These are phyloP conservation scores for Neonectria sp. DNA, from an alignment of 2,329 filamentous ascomycete species.

Conservation along the genomic window DNA sequence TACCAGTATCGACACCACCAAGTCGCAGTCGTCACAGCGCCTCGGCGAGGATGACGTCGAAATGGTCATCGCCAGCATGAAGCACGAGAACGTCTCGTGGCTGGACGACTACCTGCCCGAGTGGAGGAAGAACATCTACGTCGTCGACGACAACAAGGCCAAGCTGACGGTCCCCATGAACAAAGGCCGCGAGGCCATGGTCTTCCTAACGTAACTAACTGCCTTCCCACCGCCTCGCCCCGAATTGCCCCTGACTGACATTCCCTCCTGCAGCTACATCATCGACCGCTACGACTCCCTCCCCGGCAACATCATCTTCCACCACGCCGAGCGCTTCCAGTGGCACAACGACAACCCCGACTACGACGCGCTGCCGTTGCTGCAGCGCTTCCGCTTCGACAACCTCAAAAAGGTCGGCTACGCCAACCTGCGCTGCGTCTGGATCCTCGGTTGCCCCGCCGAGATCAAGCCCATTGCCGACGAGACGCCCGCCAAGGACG, in stretches of 20 bases:
- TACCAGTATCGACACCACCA: conserved; percentile 29
- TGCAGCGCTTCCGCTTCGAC: conserved; percentile 63
- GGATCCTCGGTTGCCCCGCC: conserved; percentile 68
- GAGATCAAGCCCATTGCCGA: conserved; percentile 61
- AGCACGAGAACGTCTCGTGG: conserved; percentile 56
- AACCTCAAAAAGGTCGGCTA: conserved; percentile 70
- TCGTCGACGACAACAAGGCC: conserved; percentile 65
- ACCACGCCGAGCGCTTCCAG: conserved; percentile 64
- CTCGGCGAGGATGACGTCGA: conserved; percentile 50
- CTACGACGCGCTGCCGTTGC: conserved; percentile 67
- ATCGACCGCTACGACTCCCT: conserved; percentile 65
- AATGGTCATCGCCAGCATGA: conserved; percentile 53
- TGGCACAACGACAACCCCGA: conserved; percentile 70
- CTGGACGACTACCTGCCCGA: conserved; percentile 57
- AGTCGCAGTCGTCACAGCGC: conserved; percentile 32
- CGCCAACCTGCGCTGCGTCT: conserved; percentile 73
- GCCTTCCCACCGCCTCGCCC: background rate
- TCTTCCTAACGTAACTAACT: conserved; percentile 61
- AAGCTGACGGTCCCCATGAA: conserved; percentile 64
- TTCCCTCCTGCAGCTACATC: conserved; percentile 55
- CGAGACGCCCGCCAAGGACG: conserved; percentile 52
- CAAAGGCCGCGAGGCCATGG: conserved; percentile 69
- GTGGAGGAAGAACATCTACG: conserved; percentile 69
- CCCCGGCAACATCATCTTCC: conserved; percentile 61
- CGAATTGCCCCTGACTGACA: conserved; percentile 12